Conservation (phyloP, 2,329 filamentous ascomycete genomes). For the Calonectria hongkongensis region DNA sequence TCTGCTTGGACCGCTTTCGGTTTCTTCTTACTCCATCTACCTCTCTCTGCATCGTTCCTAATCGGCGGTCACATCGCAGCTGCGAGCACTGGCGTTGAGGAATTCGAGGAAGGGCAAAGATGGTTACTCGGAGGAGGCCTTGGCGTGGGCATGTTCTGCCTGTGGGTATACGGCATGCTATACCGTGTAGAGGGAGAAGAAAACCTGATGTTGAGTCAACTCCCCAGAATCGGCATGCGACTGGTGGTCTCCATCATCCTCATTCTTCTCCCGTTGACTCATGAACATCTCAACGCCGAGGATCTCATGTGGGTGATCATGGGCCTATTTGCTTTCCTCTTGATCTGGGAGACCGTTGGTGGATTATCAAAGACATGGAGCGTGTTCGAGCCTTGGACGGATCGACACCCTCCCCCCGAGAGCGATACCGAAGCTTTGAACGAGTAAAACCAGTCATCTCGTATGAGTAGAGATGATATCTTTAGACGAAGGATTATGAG, state of each 20-base stretch:
- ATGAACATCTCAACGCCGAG: conserved; percentile 55
- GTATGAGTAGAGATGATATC: background rate
- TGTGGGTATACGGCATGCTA: conserved; percentile 65
- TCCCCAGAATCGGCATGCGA: conserved; percentile 60
- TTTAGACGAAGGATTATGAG: background rate
- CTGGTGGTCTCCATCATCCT: conserved; percentile 57
- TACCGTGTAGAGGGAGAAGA: conserved; percentile 63
- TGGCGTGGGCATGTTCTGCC: conserved; percentile 66
- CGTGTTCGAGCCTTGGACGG: conserved; percentile 60
- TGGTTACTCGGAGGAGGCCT: conserved; percentile 69
- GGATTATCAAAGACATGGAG: conserved; percentile 56
- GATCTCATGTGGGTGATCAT: conserved; percentile 65
- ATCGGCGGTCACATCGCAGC: conserved; percentile 68
- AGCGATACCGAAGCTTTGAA: conserved; percentile 45
- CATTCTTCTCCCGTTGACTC: conserved; percentile 61
- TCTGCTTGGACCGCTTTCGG: conserved; percentile 66
- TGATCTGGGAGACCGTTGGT: conserved; percentile 67
- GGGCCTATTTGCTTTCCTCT: conserved; percentile 63
- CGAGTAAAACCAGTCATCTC: background rate
- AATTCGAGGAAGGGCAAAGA: conserved; percentile 65
- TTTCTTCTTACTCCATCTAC: conserved; percentile 67
- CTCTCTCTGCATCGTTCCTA: conserved; percentile 66
- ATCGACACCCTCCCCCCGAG: conserved; percentile 54
- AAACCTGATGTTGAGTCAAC: conserved; percentile 58
- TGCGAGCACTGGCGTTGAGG: conserved; percentile 60